These are phyloP conservation scores for Artemisia annua DNA, from an alignment of 129 eudicot genomes.

Conservation along the genomic window DNA sequence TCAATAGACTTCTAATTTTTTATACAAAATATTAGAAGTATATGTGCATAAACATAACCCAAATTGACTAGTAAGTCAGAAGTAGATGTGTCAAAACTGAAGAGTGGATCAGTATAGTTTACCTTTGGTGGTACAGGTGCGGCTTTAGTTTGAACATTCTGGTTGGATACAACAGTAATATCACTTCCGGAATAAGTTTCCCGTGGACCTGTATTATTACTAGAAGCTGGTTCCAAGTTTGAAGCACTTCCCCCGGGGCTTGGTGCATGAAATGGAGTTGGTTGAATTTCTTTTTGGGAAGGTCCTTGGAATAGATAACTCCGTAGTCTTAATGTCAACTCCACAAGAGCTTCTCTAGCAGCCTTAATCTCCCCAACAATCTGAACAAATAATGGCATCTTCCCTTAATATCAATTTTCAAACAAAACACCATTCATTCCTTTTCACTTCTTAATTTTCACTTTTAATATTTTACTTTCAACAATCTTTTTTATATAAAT, in stretches of 20 bases:
- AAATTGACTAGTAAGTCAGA: not conserved
- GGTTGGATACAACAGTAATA: constrained; percentile 42
- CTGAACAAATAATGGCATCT: constrained; percentile 37
- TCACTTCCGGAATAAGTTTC: constrained; percentile 46
- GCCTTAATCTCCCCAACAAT: constrained; percentile 95
- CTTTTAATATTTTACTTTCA: too few species aligned
- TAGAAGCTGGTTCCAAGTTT: constrained; percentile 50
- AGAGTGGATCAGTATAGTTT: constrained; percentile 4
- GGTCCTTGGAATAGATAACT: constrained; percentile 67
- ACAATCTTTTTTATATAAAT: too few species aligned
- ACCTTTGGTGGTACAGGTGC: constrained; percentile 56
- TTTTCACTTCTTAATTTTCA: too few species aligned
- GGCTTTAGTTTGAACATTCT: constrained; percentile 35
- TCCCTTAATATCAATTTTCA: too few species aligned
- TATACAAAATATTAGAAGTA: not conserved
- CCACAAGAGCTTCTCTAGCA: constrained; percentile 92
- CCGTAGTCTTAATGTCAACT: constrained; percentile 81
- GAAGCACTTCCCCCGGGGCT: constrained; percentile 54
- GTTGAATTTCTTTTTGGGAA: constrained; percentile 52
- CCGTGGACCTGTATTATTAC: constrained; percentile 42
- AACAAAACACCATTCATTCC: too few species aligned
- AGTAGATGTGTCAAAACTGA: constrained; percentile 7
- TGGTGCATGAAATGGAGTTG: constrained; percentile 46
- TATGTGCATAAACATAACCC: not conserved
- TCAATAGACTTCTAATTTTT: not conserved